Conservation (phyloP, 2,329 filamentous ascomycete species). For the Ceratocystis destructans region DNA sequence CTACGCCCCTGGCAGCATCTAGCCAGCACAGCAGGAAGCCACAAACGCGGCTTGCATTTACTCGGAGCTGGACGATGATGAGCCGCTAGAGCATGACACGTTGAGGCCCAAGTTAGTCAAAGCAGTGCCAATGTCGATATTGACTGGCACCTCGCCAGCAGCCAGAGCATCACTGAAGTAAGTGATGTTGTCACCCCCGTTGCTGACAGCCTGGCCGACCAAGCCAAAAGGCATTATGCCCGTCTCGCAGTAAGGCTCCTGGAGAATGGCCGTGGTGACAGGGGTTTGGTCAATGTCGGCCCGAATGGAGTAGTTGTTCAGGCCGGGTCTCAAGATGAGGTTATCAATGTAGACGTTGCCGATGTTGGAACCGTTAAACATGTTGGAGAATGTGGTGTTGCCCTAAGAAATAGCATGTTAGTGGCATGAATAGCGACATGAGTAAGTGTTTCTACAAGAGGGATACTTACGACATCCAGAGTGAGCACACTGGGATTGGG, state of each 20-base stretch:
- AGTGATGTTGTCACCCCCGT: slow-evolving; percentile 37
- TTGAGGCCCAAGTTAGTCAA: slow-evolving; percentile 27
- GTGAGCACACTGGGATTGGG: slow-evolving; percentile 51
- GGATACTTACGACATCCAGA: slow-evolving; percentile 45
- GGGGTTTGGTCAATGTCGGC: slow-evolving; percentile 38
- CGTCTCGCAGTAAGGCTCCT: slow-evolving; percentile 38
- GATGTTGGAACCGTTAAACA: slow-evolving; percentile 36
- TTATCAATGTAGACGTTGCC: slow-evolving; percentile 45
- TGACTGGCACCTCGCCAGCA: slow-evolving; percentile 36
- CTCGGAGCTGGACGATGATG: slow-evolving; percentile 6
- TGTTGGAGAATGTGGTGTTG: slow-evolving; percentile 48
- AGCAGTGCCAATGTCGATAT: slow-evolving; percentile 38
- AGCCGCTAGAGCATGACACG: slow-evolving; percentile 19
- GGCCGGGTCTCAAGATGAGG: slow-evolving; percentile 44
- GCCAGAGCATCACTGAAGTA: slow-evolving; percentile 45
- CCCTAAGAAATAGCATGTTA: slow-evolving; percentile 31
- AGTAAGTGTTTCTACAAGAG: neutral
- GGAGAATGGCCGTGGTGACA: slow-evolving; percentile 32
- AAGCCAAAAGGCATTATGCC: slow-evolving; percentile 43
- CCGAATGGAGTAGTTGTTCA: slow-evolving; percentile 42
- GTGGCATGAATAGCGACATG: neutral
- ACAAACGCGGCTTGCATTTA: neutral
- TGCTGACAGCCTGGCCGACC: slow-evolving; percentile 37
- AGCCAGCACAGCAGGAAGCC: neutral
- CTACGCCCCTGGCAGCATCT: neutral